phyloP scores from a whole-genome alignment of 2,329 filamentous ascomycete genomes.

The Phialophora verrucosa region DNA sequence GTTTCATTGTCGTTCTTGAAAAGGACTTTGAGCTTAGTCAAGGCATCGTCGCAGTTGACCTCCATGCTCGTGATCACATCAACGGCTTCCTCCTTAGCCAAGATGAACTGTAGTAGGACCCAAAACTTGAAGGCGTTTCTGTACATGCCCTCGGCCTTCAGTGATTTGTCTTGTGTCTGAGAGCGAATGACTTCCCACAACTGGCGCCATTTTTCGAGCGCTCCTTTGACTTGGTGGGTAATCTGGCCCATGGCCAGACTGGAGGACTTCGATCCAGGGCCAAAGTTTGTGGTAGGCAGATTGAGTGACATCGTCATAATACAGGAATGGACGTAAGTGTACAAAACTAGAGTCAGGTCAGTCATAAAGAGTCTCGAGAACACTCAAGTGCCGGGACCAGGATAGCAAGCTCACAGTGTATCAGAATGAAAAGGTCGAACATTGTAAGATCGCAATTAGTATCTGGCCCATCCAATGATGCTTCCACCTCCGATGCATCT shows the following conservation, averaged over 20 bases:
- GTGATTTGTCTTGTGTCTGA: slow-evolving; percentile 45
- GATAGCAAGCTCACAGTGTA: slow-evolving; percentile 45
- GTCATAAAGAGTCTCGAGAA: neutral
- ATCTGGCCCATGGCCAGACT: slow-evolving; percentile 10
- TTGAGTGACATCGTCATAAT: slow-evolving; percentile 46
- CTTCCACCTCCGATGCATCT: slow-evolving; percentile 1
- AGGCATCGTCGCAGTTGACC: slow-evolving; percentile 52
- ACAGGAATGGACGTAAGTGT: slow-evolving; percentile 50
- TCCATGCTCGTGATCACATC: slow-evolving; percentile 53
- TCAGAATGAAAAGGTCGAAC: slow-evolving; percentile 52
- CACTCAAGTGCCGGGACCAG: neutral
- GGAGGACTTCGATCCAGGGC: slow-evolving; percentile 12
- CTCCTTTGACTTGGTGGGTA: slow-evolving; percentile 43
- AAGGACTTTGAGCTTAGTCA: slow-evolving; percentile 50
- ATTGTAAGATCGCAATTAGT: slow-evolving; percentile 41
- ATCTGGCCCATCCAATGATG: slow-evolving; percentile 26
- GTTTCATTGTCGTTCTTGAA: slow-evolving; percentile 43
- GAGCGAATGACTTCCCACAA: slow-evolving; percentile 46
- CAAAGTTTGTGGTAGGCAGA: slow-evolving; percentile 39
- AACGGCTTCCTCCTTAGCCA: slow-evolving; percentile 51
- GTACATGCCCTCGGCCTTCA: slow-evolving; percentile 51
- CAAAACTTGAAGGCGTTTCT: slow-evolving; percentile 52
- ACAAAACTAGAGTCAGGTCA: slow-evolving; percentile 44
- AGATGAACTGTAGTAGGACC: slow-evolving; percentile 50
- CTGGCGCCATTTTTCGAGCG: slow-evolving; percentile 48